Evolutionary conservation across 495 filamentous ascomycete genomes (phyloP).

Genomic region (Podospora appendiculata): DNA sequence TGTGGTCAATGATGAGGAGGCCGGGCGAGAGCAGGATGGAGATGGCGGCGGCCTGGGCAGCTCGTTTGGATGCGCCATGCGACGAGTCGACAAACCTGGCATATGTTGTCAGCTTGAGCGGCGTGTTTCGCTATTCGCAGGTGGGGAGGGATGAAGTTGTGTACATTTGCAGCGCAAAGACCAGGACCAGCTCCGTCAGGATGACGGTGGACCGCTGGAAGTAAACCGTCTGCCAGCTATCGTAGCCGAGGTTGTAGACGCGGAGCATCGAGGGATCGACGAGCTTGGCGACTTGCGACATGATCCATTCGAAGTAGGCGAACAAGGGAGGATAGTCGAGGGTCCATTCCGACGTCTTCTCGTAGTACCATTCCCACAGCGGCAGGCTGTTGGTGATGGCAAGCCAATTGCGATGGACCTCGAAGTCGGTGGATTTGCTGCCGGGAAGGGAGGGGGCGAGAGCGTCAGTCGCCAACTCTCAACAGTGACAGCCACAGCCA

Average conservation of each 20-base stretch:
- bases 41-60: slow-evolving; percentile 79
- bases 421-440: slow-evolving; percentile 99
- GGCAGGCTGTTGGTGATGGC: slow-evolving; percentile 88
- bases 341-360: slow-evolving; percentile 97
- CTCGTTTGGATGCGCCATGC: slow-evolving; percentile 49
- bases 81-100: slow-evolving; percentile 64
- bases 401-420: slow-evolving; percentile 97
- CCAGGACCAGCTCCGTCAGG: slow-evolving; percentile 71
- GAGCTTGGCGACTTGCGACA: slow-evolving; percentile 72
- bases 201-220: slow-evolving; percentile 89
- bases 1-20: slow-evolving; percentile 94
- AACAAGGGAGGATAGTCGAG: slow-evolving; percentile 98
- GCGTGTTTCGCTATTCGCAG: no score
- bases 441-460: background rate
- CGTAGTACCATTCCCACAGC: slow-evolving; percentile 87
- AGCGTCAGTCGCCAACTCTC: no score
- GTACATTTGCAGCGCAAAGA: slow-evolving; percentile 76
- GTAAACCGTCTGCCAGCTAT: slow-evolving; percentile 86
- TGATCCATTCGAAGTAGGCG: slow-evolving; percentile 88
- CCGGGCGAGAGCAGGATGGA: slow-evolving; percentile 89
- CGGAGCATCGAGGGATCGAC: slow-evolving; percentile 76
- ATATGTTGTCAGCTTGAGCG: slow-evolving; percentile 10
- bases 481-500: background rate
- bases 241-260: slow-evolving; percentile 72
- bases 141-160: background rate